Evolutionary conservation across 495 filamentous ascomycete species (phyloP).

Genomic region (Aspergillus steynii): DNA sequence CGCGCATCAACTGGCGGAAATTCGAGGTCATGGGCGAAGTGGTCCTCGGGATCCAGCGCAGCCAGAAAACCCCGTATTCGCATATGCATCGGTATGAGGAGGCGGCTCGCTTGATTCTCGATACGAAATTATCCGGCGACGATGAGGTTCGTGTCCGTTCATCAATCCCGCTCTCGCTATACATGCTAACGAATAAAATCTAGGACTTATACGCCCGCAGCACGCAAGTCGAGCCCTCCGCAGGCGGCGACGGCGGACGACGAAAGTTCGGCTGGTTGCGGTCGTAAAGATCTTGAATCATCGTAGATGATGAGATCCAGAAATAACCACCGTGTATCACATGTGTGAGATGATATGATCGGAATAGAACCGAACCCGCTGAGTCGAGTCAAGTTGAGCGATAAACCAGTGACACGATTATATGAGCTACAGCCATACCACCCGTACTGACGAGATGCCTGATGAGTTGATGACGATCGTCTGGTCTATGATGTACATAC

Average conservation of each 20-base stretch:
- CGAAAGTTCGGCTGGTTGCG: constrained; percentile 50
- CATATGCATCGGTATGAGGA: constrained; percentile 65
- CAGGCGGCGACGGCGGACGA: constrained; percentile 38
- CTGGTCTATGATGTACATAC: constrained; percentile 29
- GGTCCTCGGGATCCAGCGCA: constrained; percentile 83
- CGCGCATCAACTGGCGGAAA: constrained; percentile 95
- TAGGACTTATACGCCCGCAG: constrained; percentile 50
- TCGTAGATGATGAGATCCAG: constrained; percentile 1
- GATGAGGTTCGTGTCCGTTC: constrained; percentile 44
- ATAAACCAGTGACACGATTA: background rate
- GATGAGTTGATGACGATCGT: constrained; percentile 25
- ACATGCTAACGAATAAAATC: constrained; percentile 17
- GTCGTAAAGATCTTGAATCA: constrained; percentile 20
- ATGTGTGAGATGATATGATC: background rate
- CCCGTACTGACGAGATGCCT: constrained; percentile 10
- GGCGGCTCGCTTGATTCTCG: constrained; percentile 69
- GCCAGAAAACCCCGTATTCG: constrained; percentile 81
- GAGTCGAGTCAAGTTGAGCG: background rate
- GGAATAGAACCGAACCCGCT: background rate
- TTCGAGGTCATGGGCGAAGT: constrained; percentile 96
- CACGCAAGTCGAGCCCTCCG: constrained; percentile 46
- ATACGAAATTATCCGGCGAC: constrained; percentile 55
- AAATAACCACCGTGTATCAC: background rate
- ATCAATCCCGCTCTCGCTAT: background rate
- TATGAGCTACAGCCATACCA: constrained; percentile 4